A percentile compares a stretch with the other conserved stretches of the same genome.
phyloP scores from a whole-genome alignment of 805 yeast genomes.

The Kuraishia hungarica region DNA sequence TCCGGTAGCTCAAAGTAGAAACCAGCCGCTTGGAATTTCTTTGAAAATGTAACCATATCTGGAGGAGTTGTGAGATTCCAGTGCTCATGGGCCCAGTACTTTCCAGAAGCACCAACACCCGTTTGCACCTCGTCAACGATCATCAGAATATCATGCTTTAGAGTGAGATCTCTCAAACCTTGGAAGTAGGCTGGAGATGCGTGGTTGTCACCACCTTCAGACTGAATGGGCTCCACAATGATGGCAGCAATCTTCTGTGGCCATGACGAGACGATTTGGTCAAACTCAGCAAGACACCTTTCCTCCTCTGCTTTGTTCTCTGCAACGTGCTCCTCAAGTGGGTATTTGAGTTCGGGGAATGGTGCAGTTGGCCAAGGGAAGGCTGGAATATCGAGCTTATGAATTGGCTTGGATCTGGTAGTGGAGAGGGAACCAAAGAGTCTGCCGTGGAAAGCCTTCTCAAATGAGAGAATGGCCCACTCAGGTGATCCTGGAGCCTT shows the following conservation, averaged over 20 bases:
- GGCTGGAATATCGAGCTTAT: conserved; percentile 87
- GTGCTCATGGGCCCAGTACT: conserved; percentile 84
- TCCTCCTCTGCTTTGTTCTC: conserved; percentile 76
- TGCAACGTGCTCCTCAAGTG: conserved; percentile 86
- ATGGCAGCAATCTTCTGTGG: conserved; percentile 77
- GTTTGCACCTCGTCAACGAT: conserved; percentile 87
- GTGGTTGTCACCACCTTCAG: conserved; percentile 91
- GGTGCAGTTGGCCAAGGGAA: conserved; percentile 97
- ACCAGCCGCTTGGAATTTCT: conserved; percentile 87
- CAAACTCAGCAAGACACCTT: conserved; percentile 72
- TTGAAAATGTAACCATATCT: conserved; percentile 79
- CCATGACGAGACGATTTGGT: conserved; percentile 60
- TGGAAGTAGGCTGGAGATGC: conserved; percentile 74
- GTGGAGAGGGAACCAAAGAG: conserved; percentile 85
- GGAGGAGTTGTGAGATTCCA: conserved; percentile 70
- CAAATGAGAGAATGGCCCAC: conserved; percentile 77
- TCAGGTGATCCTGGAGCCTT: conserved; percentile 85
- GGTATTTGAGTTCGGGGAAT: conserved; percentile 66
- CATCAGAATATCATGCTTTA: conserved; percentile 59
- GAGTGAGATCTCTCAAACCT: conserved; percentile 69
- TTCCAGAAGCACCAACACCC: conserved; percentile 84
- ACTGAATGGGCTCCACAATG: conserved; percentile 85
- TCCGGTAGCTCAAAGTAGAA: conserved; percentile 72
- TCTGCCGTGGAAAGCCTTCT: conserved; percentile 91
- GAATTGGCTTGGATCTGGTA: conserved; percentile 92